Conservation (phyloP, 2,329 filamentous ascomycete species). For the Didymella lethalis region DNA sequence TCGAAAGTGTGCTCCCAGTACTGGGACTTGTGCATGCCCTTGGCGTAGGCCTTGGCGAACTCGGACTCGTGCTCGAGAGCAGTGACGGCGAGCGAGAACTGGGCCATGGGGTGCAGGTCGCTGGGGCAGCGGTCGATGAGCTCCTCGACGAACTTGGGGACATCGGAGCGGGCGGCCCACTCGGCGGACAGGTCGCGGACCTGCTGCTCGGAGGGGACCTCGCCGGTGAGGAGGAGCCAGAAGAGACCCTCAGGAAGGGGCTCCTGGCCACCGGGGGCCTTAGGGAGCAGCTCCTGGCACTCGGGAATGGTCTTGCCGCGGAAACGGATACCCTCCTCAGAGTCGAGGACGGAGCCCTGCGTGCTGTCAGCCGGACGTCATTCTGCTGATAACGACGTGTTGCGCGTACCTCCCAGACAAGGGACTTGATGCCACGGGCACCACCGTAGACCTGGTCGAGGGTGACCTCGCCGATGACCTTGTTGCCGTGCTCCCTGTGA, state of each 20-base stretch:
- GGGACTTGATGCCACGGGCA: conserved; percentile 97
- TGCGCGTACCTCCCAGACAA: conserved; percentile 82
- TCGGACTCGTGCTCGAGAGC: conserved; percentile 98
- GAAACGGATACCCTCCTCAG: conserved; percentile 99
- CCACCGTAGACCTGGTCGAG: conserved; percentile 99
- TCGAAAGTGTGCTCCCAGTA: conserved; percentile 99
- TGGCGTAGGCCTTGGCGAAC: conserved; percentile 98
- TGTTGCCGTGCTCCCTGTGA: conserved; percentile 86
- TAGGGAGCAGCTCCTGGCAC: conserved; percentile 96
- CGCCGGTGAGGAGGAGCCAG: conserved; percentile 98
- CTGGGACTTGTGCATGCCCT: conserved; percentile 99
- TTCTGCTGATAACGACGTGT: background rate
- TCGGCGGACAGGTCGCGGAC: conserved; percentile 97
- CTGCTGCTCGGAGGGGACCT: conserved; percentile 97
- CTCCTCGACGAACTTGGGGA: conserved; percentile 98
- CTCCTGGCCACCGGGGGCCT: conserved; percentile 95
- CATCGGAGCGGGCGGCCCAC: conserved; percentile 95
- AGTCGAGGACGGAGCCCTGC: conserved; percentile 82
- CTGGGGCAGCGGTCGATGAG: conserved; percentile 99
- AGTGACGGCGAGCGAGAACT: conserved; percentile 97
- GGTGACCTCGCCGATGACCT: conserved; percentile 96
- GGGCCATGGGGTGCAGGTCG: conserved; percentile 99
- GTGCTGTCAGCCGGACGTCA: conserved; percentile 49
- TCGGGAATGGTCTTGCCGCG: conserved; percentile 99
- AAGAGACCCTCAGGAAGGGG: conserved; percentile 99